Evolutionary conservation across 2,329 filamentous ascomycete species (phyloP).

Genomic region (Neonectria hederae): DNA sequence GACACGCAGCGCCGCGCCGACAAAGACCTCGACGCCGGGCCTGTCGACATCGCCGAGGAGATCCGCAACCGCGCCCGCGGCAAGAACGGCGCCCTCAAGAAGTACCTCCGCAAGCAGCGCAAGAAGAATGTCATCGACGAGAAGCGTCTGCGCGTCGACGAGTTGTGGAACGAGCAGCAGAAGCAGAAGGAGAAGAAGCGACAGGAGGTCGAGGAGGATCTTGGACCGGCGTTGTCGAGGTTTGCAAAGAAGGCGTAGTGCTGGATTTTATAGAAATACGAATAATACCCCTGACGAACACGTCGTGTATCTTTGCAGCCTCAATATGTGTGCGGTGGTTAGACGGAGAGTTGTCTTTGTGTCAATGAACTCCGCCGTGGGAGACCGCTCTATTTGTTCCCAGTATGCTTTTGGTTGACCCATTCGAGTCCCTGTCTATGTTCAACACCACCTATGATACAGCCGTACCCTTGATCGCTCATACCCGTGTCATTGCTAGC

Average conservation of each 20-base stretch:
- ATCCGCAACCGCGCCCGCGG: constrained; percentile 83
- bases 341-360: not conserved
- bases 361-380: constrained; percentile 13
- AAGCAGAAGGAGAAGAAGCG: constrained; percentile 71
- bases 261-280: constrained; percentile 29
- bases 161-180: constrained; percentile 78
- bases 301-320: not conserved
- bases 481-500: not conserved
- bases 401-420: constrained; percentile 21
- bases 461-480: constrained; percentile 3
- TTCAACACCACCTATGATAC: constrained; percentile 15
- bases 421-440: constrained; percentile 16
- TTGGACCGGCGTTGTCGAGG: constrained; percentile 86
- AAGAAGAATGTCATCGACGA: constrained; percentile 96
- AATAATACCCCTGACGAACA: constrained; percentile 41
- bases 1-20: constrained; percentile 81
- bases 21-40: constrained; percentile 79
- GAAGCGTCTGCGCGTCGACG: constrained; percentile 86
- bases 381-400: constrained; percentile 17
- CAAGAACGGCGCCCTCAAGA: constrained; percentile 87
- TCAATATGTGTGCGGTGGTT: not conserved
- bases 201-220: constrained; percentile 72
- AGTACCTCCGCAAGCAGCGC: constrained; percentile 90
- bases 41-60: constrained; percentile 65
- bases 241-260: constrained; percentile 77